Evolutionary conservation across 805 yeast genomes (phyloP), one percentile per base, ranked within the genome.

Genomic region (Ogataea kodamae): DNA sequence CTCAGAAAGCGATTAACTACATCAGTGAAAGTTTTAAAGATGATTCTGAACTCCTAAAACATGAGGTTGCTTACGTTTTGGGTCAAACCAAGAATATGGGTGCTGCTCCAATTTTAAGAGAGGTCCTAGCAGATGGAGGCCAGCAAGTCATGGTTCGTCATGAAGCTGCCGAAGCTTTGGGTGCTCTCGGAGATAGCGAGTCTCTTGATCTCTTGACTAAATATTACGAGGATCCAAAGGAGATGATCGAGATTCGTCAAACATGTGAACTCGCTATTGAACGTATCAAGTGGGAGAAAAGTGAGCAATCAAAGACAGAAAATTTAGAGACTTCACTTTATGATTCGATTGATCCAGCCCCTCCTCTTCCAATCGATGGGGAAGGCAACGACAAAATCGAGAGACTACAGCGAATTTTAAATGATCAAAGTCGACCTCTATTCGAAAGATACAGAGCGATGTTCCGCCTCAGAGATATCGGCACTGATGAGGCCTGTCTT

Each of bases 101-200:
- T 37, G 87, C 96, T 39, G 84, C 90, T 40, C 81, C 85, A 30
- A 70, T 77, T 30, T 71, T 92, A 41, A 74, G 86, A 58, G 70
- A 70, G 6, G 95, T 87, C 14, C 70, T 92, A 50, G 62, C 64
- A 30, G 78, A 81, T 57, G 53, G 57, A 15, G 46, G 67, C 10
- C 97, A 90, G 66, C 92, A 84, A 56, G 70, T 84, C 41, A 92
- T 92, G 97, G 99, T 92, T 22, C 82, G 99, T 61, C 99, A 92
- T 61, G 99, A 92, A 62, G 98, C 98, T 11, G 98, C 98, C 6
- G 99, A 92, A 64, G 98, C 97, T 25, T 70, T 92, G 35, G 99
- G 98, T 42, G 98, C 98, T 26, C 68, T 92, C 33, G 95, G 95
- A 29, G 95, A 88, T 59, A 60, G 63, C 24, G 81, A 74, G 5